Evolutionary conservation across 192 early-diverging fungal species (phyloP).

Genomic region (Dispira simplex): DNA sequence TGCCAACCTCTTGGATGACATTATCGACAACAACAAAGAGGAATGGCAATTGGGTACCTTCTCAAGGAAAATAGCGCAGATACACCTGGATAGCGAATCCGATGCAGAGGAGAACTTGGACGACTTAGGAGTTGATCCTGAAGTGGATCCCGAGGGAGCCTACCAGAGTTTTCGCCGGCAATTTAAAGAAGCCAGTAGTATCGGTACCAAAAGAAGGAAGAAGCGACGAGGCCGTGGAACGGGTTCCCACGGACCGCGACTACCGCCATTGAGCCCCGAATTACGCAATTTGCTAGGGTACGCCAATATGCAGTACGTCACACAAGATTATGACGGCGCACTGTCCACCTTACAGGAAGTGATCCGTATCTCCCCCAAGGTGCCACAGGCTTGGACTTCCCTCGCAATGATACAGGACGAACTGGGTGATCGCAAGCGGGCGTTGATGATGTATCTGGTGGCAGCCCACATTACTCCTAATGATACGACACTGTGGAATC

Average conservation of each 20-base stretch:
- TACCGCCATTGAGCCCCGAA: conserved; percentile 21
- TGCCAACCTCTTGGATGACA: neutral
- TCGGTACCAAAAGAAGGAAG: neutral
- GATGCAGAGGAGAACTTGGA: neutral
- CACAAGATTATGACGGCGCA: conserved; percentile 48
- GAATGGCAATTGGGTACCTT: neutral
- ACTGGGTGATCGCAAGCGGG: conserved; percentile 51
- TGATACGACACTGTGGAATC: conserved; percentile 67
- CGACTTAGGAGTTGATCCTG: neutral
- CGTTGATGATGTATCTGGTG: conserved; percentile 65
- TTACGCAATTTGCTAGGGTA: conserved; percentile 48
- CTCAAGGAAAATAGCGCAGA: neutral
- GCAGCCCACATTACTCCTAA: conserved; percentile 73
- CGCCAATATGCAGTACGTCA: conserved; percentile 62
- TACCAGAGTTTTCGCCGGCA: conserved; percentile 6
- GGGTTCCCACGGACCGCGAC: neutral
- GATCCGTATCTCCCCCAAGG: conserved; percentile 52
- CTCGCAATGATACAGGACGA: conserved; percentile 87
- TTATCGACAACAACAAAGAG: neutral
- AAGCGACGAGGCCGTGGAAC: neutral
- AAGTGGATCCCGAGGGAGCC: neutral
- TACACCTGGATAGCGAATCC: neutral
- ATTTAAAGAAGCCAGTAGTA: neutral
- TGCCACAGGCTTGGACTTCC: conserved; percentile 70
- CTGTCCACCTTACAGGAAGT: conserved; percentile 62